Base-by-base conservation (phyloP, 495 filamentous ascomycete species). In the Glarea lozoyensis region DNA sequence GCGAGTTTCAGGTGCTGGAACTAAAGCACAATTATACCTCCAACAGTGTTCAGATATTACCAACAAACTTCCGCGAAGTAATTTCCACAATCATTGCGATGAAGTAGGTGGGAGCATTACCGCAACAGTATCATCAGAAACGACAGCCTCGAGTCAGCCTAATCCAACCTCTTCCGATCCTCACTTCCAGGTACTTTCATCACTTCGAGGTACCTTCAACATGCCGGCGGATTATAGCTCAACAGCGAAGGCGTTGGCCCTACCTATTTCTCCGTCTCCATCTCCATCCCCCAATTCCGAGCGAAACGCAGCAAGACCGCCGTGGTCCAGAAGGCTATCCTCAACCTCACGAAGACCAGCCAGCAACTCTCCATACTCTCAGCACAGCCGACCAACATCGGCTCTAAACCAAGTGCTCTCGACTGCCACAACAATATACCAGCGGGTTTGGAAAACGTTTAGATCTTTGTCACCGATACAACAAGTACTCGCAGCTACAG, bases 181-280 rank as follows among this genome's bases (percentile, higher is more conserved):
- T n/a, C n/a, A n/a, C n/a, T n/a, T n/a, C n/a, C n/a, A n/a, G n/a
- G n/a, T n/a, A n/a, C n/a, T n/a, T n/a, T n/a, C n/a, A n/a, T n/a
- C n/a, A n/a, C n/a, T n/a, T n/a, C n/a, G n/a, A n/a, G n/a, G n/a
- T n/a, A n/a, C n/a, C n/a, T n/a, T n/a, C 34, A 54, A 24, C 12
- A 75, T 76, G 70, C 69, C 67, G 10, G 71, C 73, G 43, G 74
- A 77, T 57, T 81, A 82, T 61, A 44, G 63, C 41, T 78, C 78
- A 35, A 79, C 78, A 15, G 79, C 78, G 15, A 73, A 76, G 56
- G 79, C 78, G 34, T 72, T 84, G 29, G 73, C 81, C 37, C 61
- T 82, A 7, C 73, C 79, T 9, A 60, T 76, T 16, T 75, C 75
- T 2, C 65, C 72, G 21, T 56, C 66, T 22, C 13, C 37, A 10